Base-by-base conservation (phyloP, 2,329 filamentous ascomycete genomes). In the Ophiocordyceps unilateralis region DNA sequence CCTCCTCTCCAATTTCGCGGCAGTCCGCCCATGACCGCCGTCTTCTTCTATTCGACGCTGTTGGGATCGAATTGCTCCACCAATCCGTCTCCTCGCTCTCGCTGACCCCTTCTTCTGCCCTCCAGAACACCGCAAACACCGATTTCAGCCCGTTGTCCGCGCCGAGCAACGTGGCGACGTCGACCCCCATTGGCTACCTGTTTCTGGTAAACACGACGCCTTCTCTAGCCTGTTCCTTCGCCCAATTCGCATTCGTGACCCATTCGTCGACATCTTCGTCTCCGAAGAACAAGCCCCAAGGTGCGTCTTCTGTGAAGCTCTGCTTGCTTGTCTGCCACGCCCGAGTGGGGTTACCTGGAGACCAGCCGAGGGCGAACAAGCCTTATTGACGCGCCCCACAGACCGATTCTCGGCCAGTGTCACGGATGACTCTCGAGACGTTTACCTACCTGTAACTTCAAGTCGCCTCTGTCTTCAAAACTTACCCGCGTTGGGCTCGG, bases 391-490 rank as follows among this genome's bases (percentile, higher is more conserved):
- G 14, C 9, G n/a, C n/a, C 32, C 32, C n/a, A 10, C n/a, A 36
- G 32, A 36, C 32, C 32, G n/a, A 19, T 20, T n/a, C 41, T 49
- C 53, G 24, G 40, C 48, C 44, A 45, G 45, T 43, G 50, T 48
- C 47, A 58, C 70, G 66, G 68, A 75, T 73, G 72, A 70, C 48
- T 60, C 51, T 46, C 63, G 61, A 61, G 66, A 59, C 55, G 58
- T 60, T 44, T 65, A 65, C 50, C 60, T 68, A 42, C 57, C 65
- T 42, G 52, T 67, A 54, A 64, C 53, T 51, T 59, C 60, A 41
- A 70, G 10, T 17, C 32, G 15, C n/a, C n/a, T 17, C 32, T 17
- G 7, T n/a, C 17, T n/a, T 36, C 32, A 17, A 36, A 7, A 10
- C 32, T 19, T 15, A 36, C n/a, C 14, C 32, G 32, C n/a, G n/a